Evolutionary conservation across 352 stramenopile species (phyloP), one percentile per base, ranked within the genome.

Genomic region (Phytophthora multivora): DNA sequence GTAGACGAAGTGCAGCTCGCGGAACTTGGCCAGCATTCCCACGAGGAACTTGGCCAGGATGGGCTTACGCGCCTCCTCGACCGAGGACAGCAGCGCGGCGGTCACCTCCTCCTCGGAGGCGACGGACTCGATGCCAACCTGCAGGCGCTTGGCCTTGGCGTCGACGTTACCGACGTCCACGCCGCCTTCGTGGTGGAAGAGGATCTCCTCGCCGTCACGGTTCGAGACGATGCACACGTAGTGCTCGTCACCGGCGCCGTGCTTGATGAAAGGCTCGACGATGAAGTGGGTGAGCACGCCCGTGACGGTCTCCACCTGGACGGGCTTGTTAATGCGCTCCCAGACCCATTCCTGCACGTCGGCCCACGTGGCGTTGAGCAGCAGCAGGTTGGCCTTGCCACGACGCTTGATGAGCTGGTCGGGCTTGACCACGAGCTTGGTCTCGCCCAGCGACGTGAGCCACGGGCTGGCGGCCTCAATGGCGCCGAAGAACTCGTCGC

Each of bases 401-500:
- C 96, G 88, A 50, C 96, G 82, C 82, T 99, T 99, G 77, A 99
- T 99, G 38, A 99, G 83, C 84, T 98, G 95, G 79, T 99, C 96
- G 15, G 96, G 96, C 82, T 99, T 99, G 52, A 98, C 96, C 48
- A 99, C 96, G 33, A 99, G 85, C 61, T 91, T 96, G 18, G 62
- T 73, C 28, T 90, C 80, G 47, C 71, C 70, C 16, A 91, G 79
- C 35, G 65, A 62, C 19, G 76, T 68, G 25, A 98, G 76, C 94
- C 94, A 98, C 40, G 83, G 85, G 73, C 93, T 95, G 19, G 65
- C 63, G 21, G 66, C 51, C 62, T 90, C 90, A 47, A 97, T 78
- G 35, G 59, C 55, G 31, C 67, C 69, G 66, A 93, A 93, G 60
- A 91, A 92, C 0, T 77, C 75, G 25, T 86, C 79, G 45, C 69